Base-by-base conservation (phyloP, 2,329 filamentous ascomycete genomes). In the Ophiostoma sp. region DNA sequence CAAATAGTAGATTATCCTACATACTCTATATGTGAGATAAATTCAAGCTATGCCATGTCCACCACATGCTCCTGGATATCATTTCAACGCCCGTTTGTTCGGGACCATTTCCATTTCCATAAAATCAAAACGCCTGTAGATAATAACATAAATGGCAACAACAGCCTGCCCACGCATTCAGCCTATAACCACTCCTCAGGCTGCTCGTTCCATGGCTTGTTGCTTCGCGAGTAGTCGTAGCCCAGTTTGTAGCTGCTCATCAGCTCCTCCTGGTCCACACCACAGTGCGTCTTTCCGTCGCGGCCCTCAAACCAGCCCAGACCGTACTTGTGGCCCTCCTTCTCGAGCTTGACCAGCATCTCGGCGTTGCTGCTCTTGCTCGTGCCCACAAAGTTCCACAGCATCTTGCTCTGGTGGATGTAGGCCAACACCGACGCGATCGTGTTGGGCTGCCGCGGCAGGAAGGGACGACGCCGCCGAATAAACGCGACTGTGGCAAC, bases 371-470 rank as follows among this genome's bases (percentile, higher is more conserved):
- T 87, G 69, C 90, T 82, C 81, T 88, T 88, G 75, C 90, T 88
- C 28, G 91, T 93, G 57, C 88, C 89, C 17, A 93, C 90, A 80
- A 95, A 95, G 78, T 89, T 88, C 75, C 90, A 90, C 63, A 95
- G 83, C 92, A 95, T 94, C 82, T 92, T 92, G 80, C 88, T 91
- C 82, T 94, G 92, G 81, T 95, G 91, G 74, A 95, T 92, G 78
- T 92, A 95, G 0, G 91, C 92, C 71, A 95, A 84, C 71, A 94
- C 88, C 59, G 88, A 90, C 1, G 92, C 90, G 77, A 95, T 94
- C 25, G 92, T 94, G 77, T 91, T 93, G 3, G 92, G 92, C 83
- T 94, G 91, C 4, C 93, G 88, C 0, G 93, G 93, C 72, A 95
- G 83, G 80, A 95, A 94, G 2, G 92, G 88, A 72, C 90, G 88